A percentile compares a stretch with the other conserved stretches of the same genome.
Conservation (phyloP, 352 stramenopile species). For the Elongisporangium prolatum region DNA sequence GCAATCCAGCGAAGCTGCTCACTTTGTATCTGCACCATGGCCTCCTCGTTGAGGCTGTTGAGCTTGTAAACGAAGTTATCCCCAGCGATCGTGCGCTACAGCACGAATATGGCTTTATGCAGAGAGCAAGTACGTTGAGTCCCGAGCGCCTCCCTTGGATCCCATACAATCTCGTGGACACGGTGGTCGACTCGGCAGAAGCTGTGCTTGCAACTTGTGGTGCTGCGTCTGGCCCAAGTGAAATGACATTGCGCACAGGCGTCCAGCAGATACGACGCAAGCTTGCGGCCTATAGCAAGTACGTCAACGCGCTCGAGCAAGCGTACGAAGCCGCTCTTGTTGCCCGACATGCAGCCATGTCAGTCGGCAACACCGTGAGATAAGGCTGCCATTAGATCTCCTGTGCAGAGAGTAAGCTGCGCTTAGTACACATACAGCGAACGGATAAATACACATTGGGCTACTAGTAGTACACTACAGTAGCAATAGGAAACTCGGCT, state of each 20-base stretch:
- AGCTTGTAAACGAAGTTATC: constrained; percentile 43
- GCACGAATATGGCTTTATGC: constrained; percentile 29
- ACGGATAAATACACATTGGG: no score
- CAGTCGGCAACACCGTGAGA: constrained; percentile 9
- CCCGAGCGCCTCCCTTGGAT: constrained; percentile 46
- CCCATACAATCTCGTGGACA: constrained; percentile 65
- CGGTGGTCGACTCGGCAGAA: constrained; percentile 41
- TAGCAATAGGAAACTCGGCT: no score
- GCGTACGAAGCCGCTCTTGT: constrained; percentile 38
- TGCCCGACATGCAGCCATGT: constrained; percentile 21
- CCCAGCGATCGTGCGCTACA: constrained; percentile 31
- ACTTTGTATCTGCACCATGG: constrained; percentile 54
- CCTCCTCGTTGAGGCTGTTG: constrained; percentile 53
- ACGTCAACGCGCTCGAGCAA: constrained; percentile 43
- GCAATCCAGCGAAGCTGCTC: constrained; percentile 58
- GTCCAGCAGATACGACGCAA: constrained; percentile 34
- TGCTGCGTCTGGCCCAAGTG: constrained; percentile 5
- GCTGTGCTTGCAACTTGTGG: constrained; percentile 24
- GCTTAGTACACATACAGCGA: neutral
- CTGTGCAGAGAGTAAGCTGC: neutral
- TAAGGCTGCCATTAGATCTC: constrained; percentile 5
- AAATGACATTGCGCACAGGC: constrained; percentile 18
- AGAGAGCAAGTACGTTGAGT: constrained; percentile 21
- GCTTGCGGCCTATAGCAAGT: constrained; percentile 49
- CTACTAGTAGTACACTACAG: no score